Percentiles rank a stretch among this genome's conserved stretches.
Evolutionary conservation across 2,329 filamentous ascomycete species (phyloP).

Genomic region (Fusarium kyushuense): DNA sequence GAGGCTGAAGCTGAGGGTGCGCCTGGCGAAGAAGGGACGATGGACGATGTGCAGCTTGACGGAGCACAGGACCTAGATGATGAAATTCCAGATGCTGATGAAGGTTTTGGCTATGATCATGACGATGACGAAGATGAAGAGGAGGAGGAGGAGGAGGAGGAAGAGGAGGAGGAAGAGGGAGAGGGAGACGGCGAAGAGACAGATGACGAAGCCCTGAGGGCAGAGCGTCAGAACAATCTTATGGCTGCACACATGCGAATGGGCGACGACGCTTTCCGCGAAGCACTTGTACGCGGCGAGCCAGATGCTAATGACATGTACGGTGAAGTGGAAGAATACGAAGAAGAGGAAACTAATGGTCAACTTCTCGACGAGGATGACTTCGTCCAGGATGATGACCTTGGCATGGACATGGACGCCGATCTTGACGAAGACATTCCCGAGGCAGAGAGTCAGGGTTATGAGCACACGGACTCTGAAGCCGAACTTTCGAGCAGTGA

Average conservation of each 20-base stretch:
- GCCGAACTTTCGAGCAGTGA: slow-evolving; percentile 68
- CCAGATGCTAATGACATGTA: slow-evolving; percentile 63
- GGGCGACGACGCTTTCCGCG: slow-evolving; percentile 71
- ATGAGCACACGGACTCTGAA: slow-evolving; percentile 84
- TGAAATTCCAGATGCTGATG: slow-evolving; percentile 77
- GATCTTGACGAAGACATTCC: slow-evolving; percentile 79
- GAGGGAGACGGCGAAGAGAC: slow-evolving; percentile 56
- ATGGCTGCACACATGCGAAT: slow-evolving; percentile 65
- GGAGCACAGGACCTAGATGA: slow-evolving; percentile 74
- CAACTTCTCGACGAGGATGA: slow-evolving; percentile 74
- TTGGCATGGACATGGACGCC: slow-evolving; percentile 67
- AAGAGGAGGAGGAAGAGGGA: slow-evolving; percentile 57
- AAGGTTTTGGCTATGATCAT: slow-evolving; percentile 63
- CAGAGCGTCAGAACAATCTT: slow-evolving; percentile 62
- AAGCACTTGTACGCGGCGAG: slow-evolving; percentile 66
- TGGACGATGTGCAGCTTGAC: slow-evolving; percentile 69
- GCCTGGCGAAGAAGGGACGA: slow-evolving; percentile 61
- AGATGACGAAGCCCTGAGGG: slow-evolving; percentile 56
- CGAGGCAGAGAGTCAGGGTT: slow-evolving; percentile 72
- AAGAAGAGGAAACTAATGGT: slow-evolving; percentile 67
- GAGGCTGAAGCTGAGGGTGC: slow-evolving; percentile 66
- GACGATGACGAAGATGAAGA: slow-evolving; percentile 58
- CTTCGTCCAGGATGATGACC: slow-evolving; percentile 56
- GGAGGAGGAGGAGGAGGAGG: slow-evolving; percentile 59
- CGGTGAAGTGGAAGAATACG: slow-evolving; percentile 65